Base-by-base conservation (phyloP, 1,284 basidiomycete genomes). In the Wolfiporia cocos region DNA sequence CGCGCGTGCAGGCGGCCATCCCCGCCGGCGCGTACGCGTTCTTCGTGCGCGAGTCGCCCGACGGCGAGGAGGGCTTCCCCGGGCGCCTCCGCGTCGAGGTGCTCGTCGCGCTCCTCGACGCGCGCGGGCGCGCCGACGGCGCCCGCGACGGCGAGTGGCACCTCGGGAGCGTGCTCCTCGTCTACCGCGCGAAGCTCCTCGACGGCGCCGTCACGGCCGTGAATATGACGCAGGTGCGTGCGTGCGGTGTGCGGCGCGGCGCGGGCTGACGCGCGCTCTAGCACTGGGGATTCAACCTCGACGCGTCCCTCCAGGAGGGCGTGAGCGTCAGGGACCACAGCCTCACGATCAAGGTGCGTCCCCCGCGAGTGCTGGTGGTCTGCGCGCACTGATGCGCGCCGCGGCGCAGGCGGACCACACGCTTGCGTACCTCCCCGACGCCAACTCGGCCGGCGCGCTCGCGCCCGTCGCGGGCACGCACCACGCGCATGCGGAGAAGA, bases 251-350 rank as follows among this genome's bases (percentile, higher is more conserved):
- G 31, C 30, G 29, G 28, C 10, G n/a, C n/a, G n/a, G n/a, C n/a
- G n/a, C 9, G 31, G 24, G 41, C 23, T 49, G 20, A 37, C 42
- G 26, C 41, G n/a, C 26, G 26, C 26, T 36, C 19, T 31, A 86
- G 80, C 84, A 86, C 56, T 86, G 83, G 83, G 85, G 84, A 23
- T 87, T 86, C 69, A 86, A 87, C 54, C 72, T 87, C 10, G 78
- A n/a, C n/a, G n/a, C n/a, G n/a, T n/a, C n/a, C n/a, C n/a, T n/a
- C n/a, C n/a, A n/a, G n/a, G n/a, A n/a, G n/a, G n/a, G n/a, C n/a
- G n/a, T n/a, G n/a, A n/a, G n/a, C n/a, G n/a, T n/a, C n/a, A n/a
- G n/a, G n/a, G n/a, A n/a, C n/a, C n/a, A n/a, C n/a, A n/a, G n/a
- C n/a, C n/a, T n/a, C n/a, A n/a, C n/a, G n/a, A n/a, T n/a, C n/a